Percentiles rank a stretch among this genome's conserved stretches.
phyloP scores from a whole-genome alignment of 1,284 basidiomycete genomes.

The Marasmius sp. region DNA sequence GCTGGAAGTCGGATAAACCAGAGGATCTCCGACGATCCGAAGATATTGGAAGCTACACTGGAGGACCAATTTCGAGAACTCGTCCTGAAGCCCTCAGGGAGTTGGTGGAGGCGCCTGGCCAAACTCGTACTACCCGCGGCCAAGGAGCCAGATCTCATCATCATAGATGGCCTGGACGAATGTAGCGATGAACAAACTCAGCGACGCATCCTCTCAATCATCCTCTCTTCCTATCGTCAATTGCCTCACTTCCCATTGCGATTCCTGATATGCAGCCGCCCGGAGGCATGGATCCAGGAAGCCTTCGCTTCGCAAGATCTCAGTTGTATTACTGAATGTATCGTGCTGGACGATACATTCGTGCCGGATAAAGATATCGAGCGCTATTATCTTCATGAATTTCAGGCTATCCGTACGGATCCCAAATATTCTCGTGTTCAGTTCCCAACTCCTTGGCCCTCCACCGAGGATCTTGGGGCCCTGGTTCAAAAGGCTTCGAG shows the following conservation, averaged over 20 bases:
- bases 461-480: slow-evolving; percentile 12
- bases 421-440: background rate
- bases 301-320: slow-evolving; percentile 1
- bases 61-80: slow-evolving; percentile 4
- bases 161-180: slow-evolving; percentile 7
- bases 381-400: background rate
- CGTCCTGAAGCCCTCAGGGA: background rate
- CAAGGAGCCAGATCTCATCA: background rate
- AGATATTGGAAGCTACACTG: background rate
- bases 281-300: slow-evolving; percentile 24
- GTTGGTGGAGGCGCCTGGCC: background rate
- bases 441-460: slow-evolving; percentile 18
- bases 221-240: background rate
- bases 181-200: background rate
- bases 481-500: slow-evolving; percentile 22
- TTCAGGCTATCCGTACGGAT: background rate
- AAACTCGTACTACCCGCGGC: too few relatives aligned
- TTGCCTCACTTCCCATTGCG: slow-evolving; percentile 16
- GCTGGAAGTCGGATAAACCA: background rate
- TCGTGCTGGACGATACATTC: background rate
- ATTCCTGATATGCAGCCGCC: slow-evolving; percentile 25
- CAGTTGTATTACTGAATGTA: background rate
- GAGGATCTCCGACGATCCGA: background rate
- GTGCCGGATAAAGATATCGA: background rate
- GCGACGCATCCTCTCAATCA: background rate